A percentile compares a stretch with the other conserved stretches of the same genome.
Conservation (phyloP, 2,329 filamentous ascomycete species). For the Diplodia corticola region DNA sequence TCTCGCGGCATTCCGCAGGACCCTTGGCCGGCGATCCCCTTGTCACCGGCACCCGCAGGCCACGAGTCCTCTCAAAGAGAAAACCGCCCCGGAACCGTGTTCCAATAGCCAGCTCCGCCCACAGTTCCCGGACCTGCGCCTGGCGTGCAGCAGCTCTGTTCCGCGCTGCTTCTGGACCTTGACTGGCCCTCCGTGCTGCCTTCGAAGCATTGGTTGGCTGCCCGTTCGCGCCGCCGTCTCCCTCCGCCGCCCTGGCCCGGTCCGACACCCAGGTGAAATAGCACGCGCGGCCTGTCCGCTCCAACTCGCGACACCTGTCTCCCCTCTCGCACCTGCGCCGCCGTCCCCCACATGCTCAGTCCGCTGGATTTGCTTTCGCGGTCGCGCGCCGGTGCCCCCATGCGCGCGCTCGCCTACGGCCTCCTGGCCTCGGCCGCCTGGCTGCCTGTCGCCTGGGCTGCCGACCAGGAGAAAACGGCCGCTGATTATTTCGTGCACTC, state of each 20-base stretch:
- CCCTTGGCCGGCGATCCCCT: slow-evolving; percentile 22
- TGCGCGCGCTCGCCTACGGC: slow-evolving; percentile 35
- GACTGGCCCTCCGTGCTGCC: not conserved
- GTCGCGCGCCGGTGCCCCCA: slow-evolving; percentile 30
- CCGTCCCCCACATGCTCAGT: slow-evolving; percentile 26
- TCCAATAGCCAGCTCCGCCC: slow-evolving; percentile 10
- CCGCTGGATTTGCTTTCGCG: slow-evolving; percentile 29
- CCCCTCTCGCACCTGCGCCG: slow-evolving; percentile 26
- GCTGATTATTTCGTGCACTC: slow-evolving; percentile 88
- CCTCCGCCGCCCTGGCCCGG: slow-evolving; percentile 2
- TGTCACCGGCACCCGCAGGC: slow-evolving; percentile 18
- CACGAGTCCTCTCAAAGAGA: slow-evolving; percentile 26
- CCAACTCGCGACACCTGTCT: slow-evolving; percentile 25
- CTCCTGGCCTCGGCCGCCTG: slow-evolving; percentile 36
- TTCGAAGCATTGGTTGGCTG: not conserved
- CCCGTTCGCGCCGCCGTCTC: slow-evolving; percentile 5
- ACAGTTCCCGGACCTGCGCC: slow-evolving; percentile 25
- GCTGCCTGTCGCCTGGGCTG: slow-evolving; percentile 30
- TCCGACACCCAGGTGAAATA: slow-evolving; percentile 36
- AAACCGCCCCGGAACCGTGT: not conserved
- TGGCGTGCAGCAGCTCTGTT: slow-evolving; percentile 22
- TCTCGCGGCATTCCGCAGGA: slow-evolving; percentile 17
- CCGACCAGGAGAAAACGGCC: slow-evolving; percentile 57
- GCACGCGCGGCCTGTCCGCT: slow-evolving; percentile 30
- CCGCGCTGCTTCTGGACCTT: slow-evolving; percentile 20